Conservation (phyloP, 768 basidiomycete genomes). For the Podaxis sp. region DNA sequence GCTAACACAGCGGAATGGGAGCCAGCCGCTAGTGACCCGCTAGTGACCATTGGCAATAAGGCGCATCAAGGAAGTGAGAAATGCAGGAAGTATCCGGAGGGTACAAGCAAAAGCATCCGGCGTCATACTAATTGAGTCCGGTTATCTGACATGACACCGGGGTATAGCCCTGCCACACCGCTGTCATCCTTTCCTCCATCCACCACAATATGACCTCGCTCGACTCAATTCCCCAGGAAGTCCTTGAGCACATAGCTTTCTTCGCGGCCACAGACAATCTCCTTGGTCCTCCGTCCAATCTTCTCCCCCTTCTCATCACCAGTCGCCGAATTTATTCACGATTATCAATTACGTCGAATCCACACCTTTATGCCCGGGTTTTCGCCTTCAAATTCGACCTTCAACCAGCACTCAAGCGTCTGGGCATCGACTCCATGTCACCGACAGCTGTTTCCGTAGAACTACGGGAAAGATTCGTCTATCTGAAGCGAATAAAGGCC, state of each 20-base stretch:
- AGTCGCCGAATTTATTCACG: constrained; percentile 46
- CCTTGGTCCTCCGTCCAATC: constrained; percentile 59
- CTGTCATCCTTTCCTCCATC: constrained; percentile 9
- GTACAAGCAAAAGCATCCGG: neutral
- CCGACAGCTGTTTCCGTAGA: constrained; percentile 56
- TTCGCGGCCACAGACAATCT: constrained; percentile 50
- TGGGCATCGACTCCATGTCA: constrained; percentile 38
- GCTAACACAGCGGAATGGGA: neutral
- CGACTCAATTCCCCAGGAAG: constrained; percentile 64
- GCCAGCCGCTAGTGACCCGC: neutral
- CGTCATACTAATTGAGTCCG: neutral
- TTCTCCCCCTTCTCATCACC: constrained; percentile 54
- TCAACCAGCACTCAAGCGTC: constrained; percentile 44
- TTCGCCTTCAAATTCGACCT: constrained; percentile 70
- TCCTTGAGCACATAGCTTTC: constrained; percentile 77
- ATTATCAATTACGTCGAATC: constrained; percentile 53
- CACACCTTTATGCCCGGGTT: constrained; percentile 71
- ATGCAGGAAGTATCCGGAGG: neutral
- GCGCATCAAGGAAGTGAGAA: neutral
- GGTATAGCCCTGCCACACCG: neutral
- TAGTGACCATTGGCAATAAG: neutral
- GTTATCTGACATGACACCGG: constrained; percentile 8
- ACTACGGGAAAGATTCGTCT: constrained; percentile 57
- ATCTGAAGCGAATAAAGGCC: constrained; percentile 54
- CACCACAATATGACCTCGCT: constrained; percentile 33